Evolutionary conservation across 2,329 filamentous ascomycete species (phyloP).

Genomic region (Geosmithia morbida): DNA sequence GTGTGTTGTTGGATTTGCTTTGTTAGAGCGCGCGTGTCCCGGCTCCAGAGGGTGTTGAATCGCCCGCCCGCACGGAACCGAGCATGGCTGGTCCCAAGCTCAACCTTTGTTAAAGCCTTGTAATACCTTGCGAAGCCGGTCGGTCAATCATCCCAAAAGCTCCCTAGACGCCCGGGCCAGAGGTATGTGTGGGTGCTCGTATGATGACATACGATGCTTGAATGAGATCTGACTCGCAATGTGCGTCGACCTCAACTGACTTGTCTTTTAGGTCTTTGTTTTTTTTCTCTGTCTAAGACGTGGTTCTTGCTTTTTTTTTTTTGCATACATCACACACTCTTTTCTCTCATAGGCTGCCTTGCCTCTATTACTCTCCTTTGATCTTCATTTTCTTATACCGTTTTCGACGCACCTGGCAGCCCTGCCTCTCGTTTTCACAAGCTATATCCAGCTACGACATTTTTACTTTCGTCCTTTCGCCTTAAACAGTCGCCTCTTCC

Average conservation of each 20-base stretch:
- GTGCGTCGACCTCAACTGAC: not conserved
- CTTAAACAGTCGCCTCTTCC: not conserved
- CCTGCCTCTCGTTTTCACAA: not conserved
- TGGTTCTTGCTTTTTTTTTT: not conserved
- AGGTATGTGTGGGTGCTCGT: not conserved
- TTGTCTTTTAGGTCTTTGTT: not conserved
- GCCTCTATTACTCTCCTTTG: not conserved
- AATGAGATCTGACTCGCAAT: not conserved
- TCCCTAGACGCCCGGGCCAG: not conserved
- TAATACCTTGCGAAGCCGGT: not conserved
- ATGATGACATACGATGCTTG: not conserved
- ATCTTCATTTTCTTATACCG: not conserved
- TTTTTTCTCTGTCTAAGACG: not conserved
- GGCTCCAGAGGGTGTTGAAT: not conserved
- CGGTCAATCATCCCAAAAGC: not conserved
- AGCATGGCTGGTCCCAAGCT: not conserved
- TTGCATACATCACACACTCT: not conserved
- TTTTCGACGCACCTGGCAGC: not conserved
- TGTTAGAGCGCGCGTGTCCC: not conserved
- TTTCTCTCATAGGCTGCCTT: not conserved
- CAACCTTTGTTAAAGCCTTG: not conserved
- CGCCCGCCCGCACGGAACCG: not conserved
- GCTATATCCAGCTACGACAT: not conserved
- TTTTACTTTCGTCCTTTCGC: not conserved
- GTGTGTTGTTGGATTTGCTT: not conserved